Conservation (phyloP, 305 asterid genomes). For the Ajuga reptans region DNA sequence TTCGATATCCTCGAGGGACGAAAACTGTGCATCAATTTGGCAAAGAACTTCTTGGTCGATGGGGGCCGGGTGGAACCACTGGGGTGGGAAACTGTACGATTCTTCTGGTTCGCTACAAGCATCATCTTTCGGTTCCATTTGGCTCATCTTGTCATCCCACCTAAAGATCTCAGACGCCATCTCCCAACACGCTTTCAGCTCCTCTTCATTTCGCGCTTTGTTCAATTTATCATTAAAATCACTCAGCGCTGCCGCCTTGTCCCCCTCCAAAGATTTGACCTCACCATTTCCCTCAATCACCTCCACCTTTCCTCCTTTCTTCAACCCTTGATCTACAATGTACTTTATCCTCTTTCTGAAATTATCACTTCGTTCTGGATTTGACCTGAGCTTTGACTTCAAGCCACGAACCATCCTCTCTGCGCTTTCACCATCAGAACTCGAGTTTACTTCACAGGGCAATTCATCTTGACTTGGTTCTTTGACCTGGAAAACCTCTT, state of each 20-base stretch:
- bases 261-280: slow-evolving; percentile 39
- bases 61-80: slow-evolving; percentile 41
- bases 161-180: slow-evolving; percentile 42
- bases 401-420: slow-evolving; percentile 34
- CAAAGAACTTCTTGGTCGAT: slow-evolving; percentile 46
- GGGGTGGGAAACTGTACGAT: slow-evolving; percentile 31
- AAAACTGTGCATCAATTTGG: slow-evolving; percentile 46
- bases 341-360: slow-evolving; percentile 59
- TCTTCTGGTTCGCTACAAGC: slow-evolving; percentile 8
- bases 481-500: slow-evolving; percentile 59
- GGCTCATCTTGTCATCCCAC: slow-evolving; percentile 22
- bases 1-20: slow-evolving; percentile 54
- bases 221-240: slow-evolving; percentile 67
- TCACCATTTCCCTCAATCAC: slow-evolving; percentile 27
- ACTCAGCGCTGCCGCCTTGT: slow-evolving; percentile 36
- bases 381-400: slow-evolving; percentile 59
- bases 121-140: slow-evolving; percentile 19
- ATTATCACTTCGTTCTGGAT: slow-evolving; percentile 51
- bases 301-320: slow-evolving; percentile 43
- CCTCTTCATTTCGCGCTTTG: slow-evolving; percentile 68
- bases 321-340: slow-evolving; percentile 65
- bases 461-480: slow-evolving; percentile 34
- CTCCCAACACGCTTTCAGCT: slow-evolving; percentile 57
- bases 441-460: slow-evolving; percentile 22
- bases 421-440: slow-evolving; percentile 34